phyloP scores from a whole-genome alignment of 306 rosid species.

The Prunus mira region DNA sequence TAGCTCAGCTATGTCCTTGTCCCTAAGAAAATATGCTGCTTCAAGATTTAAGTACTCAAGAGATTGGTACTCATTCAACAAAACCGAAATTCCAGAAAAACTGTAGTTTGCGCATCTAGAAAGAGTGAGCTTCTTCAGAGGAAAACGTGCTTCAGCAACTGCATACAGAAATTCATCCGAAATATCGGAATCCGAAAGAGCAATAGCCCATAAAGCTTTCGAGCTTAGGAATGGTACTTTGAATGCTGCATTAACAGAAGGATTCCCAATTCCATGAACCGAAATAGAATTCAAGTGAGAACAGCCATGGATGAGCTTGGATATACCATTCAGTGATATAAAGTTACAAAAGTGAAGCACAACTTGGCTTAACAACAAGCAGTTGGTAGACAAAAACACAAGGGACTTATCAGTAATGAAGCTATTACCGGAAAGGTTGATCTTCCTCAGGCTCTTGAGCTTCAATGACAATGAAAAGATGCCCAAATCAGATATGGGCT shows the following conservation, averaged over 20 bases:
- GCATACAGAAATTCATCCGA: constrained; percentile 47
- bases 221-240: constrained; percentile 27
- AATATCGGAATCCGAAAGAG: constrained; percentile 28
- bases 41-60: constrained; percentile 54
- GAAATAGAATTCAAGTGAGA: constrained; percentile 42
- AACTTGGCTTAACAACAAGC: constrained; percentile 38
- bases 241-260: constrained; percentile 17
- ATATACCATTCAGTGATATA: constrained; percentile 41
- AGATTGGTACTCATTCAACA: constrained; percentile 36
- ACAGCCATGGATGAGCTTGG: constrained; percentile 29
- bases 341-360: constrained; percentile 17
- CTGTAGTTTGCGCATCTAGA: constrained; percentile 27
- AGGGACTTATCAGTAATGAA: constrained; percentile 38
- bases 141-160: constrained; percentile 46
- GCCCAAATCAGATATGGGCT: constrained; percentile 49
- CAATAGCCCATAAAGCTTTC: constrained; percentile 37
- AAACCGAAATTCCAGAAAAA: constrained; percentile 32
- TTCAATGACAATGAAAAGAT: constrained; percentile 22
- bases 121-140: constrained; percentile 53
- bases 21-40: constrained; percentile 30
- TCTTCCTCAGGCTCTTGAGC: constrained; percentile 44
- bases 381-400: constrained; percentile 27
- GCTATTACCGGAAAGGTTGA: constrained; percentile 50
- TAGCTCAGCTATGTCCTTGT: constrained; percentile 34
- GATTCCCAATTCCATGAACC: constrained; percentile 8